A percentile compares a stretch with the other conserved stretches of the same genome.
phyloP scores from a whole-genome alignment of 2,329 filamentous ascomycete species.

The Byssoonygena ceratinophila region DNA sequence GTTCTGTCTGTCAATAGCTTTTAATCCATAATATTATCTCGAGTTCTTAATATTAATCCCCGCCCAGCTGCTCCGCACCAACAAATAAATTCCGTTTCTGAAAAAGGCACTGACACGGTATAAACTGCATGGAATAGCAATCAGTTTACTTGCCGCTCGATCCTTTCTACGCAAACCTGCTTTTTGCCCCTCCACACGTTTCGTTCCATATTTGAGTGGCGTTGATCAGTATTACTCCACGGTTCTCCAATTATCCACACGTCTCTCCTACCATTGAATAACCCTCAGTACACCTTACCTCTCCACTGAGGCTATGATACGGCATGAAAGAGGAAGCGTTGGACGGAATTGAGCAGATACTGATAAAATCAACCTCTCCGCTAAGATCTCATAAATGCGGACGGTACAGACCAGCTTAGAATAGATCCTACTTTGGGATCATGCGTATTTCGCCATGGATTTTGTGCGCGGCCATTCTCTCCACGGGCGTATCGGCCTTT shows the following conservation, averaged over 20 bases:
- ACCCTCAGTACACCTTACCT: background rate
- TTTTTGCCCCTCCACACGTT: slow-evolving; percentile 4
- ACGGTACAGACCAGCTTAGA: background rate
- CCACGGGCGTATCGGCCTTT: slow-evolving; percentile 32
- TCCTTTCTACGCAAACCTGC: background rate
- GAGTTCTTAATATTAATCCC: background rate
- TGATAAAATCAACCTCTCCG: background rate
- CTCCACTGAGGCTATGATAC: background rate
- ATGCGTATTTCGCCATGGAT: slow-evolving; percentile 32
- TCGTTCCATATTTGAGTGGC: slow-evolving; percentile 3
- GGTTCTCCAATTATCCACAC: background rate
- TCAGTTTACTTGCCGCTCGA: slow-evolving; percentile 1
- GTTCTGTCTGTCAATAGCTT: background rate
- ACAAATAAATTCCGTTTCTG: background rate
- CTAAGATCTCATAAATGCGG: background rate
- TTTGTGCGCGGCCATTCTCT: slow-evolving; percentile 25
- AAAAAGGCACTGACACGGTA: background rate
- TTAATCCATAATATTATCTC: background rate
- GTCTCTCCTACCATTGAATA: background rate
- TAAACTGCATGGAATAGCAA: background rate
- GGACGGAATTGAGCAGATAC: background rate
- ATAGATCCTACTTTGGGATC: slow-evolving; percentile 21
- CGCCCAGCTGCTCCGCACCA: background rate
- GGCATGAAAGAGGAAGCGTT: background rate
- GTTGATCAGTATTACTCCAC: background rate